Evolutionary conservation across 169 alveolate species (phyloP), one percentile per base, ranked within the genome.

Genomic region (Sarcocystis neurona): DNA sequence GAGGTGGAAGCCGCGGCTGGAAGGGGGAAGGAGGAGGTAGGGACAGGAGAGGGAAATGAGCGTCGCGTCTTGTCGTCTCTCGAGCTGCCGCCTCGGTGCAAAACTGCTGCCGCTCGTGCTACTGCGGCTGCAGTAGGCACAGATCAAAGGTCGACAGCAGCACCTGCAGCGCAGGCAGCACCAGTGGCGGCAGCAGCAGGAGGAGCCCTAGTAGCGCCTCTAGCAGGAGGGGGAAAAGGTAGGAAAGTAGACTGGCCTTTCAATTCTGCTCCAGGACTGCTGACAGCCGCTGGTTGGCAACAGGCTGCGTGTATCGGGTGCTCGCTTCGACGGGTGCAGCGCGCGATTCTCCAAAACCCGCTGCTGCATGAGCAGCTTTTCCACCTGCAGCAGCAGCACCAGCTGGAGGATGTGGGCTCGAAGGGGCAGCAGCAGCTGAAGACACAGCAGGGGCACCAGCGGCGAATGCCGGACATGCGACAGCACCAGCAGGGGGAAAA

Each of bases 291-390:
- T 47, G 82, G 82, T 10, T 72, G 82, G 82, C 82, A 72, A 27
- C 82, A 72, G 34, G 82, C 82, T 18, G 82, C 82, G 23, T 72
- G 82, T 39, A 43, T 72, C 58, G 82, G 82, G 43, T 72, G 82
- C 32, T 27, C 82, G 12, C 82, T 72, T n/a, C 82, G 82, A 37
- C 47, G 58, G 47, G 10, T 0, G 53, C 82, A 72, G 56, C 82
- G 82, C 30, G 46, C 41, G 18, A 72, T 72, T 18, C 46, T 72
- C 34, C 15, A 53, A 20, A 72, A 72, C 18, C 56, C 53, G 58
- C 23, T 72, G 34, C 56, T 72, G 58, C 82, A 53, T 39, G 82
- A 72, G 58, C 56, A 53, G 30, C 34, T 72, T 30, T 47, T 2
- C 30, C 20, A 1, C 48, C 82, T 72, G 39, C 46, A 63, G 75